Percentiles rank a stretch among this genome's conserved stretches.
phyloP scores from a whole-genome alignment of 768 basidiomycete genomes.

The Auriscalpium orientale region DNA sequence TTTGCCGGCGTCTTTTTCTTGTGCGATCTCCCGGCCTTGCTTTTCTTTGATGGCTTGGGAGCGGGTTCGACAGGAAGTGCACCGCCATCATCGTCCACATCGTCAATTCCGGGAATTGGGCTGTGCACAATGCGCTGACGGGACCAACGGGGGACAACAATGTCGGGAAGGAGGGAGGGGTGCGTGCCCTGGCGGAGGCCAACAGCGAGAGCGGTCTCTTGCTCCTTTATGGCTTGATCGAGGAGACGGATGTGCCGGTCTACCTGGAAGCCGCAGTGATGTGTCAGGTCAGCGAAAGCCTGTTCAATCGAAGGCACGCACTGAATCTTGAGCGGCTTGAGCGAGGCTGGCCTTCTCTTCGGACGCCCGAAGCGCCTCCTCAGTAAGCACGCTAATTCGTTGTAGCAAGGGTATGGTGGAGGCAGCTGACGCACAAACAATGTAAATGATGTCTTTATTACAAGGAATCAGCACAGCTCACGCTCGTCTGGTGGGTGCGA shows the following conservation, averaged over 20 bases:
- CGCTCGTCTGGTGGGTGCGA: no score
- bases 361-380: slow-evolving; percentile 13
- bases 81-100: slow-evolving; percentile 6
- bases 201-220: slow-evolving; percentile 47
- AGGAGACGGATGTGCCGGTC: slow-evolving; percentile 74
- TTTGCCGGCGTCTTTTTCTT: slow-evolving; percentile 20
- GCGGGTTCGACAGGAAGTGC: slow-evolving; percentile 1
- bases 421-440: not conserved
- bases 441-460: no score
- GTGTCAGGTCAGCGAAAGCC: not conserved
- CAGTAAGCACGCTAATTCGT: slow-evolving; percentile 9
- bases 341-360: slow-evolving; percentile 16
- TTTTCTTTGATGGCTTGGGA: not conserved
- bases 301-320: not conserved
- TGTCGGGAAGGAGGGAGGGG: slow-evolving; percentile 53
- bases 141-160: slow-evolving; percentile 47
- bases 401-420: not conserved
- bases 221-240: slow-evolving; percentile 64
- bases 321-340: slow-evolving; percentile 15
- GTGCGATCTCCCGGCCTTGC: slow-evolving; percentile 12
- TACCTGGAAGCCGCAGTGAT: slow-evolving; percentile 36
- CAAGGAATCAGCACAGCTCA: no score
- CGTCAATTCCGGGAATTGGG: slow-evolving; percentile 28
- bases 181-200: slow-evolving; percentile 47
- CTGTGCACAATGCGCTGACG: slow-evolving; percentile 36